These are phyloP conservation scores for Tinospora cordifolia DNA, from an alignment of 164 flowering plant species.

Conservation along the genomic window DNA sequence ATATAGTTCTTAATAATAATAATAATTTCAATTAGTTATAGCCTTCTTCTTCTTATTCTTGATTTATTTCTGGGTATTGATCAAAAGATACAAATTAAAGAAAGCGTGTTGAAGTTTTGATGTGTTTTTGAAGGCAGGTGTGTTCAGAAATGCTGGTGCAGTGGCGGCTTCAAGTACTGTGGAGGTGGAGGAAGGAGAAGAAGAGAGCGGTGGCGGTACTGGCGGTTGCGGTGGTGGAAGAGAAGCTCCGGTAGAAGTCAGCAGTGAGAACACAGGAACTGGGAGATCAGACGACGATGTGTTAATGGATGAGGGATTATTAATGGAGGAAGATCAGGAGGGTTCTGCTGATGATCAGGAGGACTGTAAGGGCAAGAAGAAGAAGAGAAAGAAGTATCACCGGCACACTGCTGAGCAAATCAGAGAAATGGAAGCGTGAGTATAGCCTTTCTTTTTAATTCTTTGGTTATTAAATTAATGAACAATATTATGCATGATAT, in stretches of 20 bases:
- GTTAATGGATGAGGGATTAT: constrained; percentile 37
- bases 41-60: background rate
- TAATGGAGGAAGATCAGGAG: constrained; percentile 26
- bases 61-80: too few relatives aligned
- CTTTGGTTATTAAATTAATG: too few relatives aligned
- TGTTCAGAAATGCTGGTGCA: constrained; percentile 55
- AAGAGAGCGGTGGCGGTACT: constrained; percentile 27
- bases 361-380: constrained; percentile 24
- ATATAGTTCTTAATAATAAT: background rate
- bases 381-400: constrained; percentile 92
- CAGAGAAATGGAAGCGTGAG: constrained; percentile 96
- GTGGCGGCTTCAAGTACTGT: constrained; percentile 25
- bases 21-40: background rate
- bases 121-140: constrained; percentile 57
- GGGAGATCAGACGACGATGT: constrained; percentile 60
- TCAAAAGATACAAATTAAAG: too few relatives aligned
- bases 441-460: background rate
- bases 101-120: background rate
- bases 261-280: constrained; percentile 80
- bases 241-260: constrained; percentile 62
- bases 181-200: constrained; percentile 58
- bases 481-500: too few relatives aligned
- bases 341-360: constrained; percentile 21
- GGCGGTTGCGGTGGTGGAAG: constrained; percentile 36
- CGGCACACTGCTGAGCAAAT: constrained; percentile 92